Evolutionary conservation across 2,329 filamentous ascomycete genomes (phyloP), one percentile per base, ranked within the genome.

Genomic region (Epichloe baconii): DNA sequence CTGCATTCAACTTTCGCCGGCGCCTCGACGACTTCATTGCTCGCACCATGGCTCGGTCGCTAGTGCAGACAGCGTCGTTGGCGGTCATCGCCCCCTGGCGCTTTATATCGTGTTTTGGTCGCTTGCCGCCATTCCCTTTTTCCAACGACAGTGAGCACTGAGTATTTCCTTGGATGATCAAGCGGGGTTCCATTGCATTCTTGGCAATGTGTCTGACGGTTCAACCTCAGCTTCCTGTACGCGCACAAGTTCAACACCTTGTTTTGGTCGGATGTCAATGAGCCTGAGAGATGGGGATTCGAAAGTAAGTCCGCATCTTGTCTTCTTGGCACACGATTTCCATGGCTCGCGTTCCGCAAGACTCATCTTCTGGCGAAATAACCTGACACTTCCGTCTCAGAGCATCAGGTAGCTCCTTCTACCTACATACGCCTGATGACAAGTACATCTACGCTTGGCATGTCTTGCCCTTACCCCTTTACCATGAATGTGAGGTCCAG

Each of bases 401-500:
- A 81, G 62, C 88, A 89, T 58, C 91, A 97, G 69, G 85, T 95
- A 3, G 89, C 88, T 5, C 86, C 0, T 96, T 97, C 65, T 81
- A 79, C 46, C 68, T 97, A 38, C 70, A 69, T 4, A 93, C 88
- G 0, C 72, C 80, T 1, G 90, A 96, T 64, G 80, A 82, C 40
- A 83, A 90, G 65, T 80, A 73, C 2, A 70, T 97, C 17, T 94
- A 93, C 62, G 86, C 86, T 26, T 97, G 91, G 91, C 91, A 96
- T 62, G 77, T 97, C 50, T 71, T 96, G 47, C 91, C 91, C 0
- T 68, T 94, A 6, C 80, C 84, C 48, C 71, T 88, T 0, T 95
- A 94, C 64, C 72, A 80, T 6, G 74, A 84, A 57, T 77, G 95
- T 59, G 85, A 94, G 60, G 68, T 74, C 21, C 69, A 71, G 14